Evolutionary conservation across 352 stramenopile genomes (phyloP).

Genomic region (Pythium dissotocum): DNA sequence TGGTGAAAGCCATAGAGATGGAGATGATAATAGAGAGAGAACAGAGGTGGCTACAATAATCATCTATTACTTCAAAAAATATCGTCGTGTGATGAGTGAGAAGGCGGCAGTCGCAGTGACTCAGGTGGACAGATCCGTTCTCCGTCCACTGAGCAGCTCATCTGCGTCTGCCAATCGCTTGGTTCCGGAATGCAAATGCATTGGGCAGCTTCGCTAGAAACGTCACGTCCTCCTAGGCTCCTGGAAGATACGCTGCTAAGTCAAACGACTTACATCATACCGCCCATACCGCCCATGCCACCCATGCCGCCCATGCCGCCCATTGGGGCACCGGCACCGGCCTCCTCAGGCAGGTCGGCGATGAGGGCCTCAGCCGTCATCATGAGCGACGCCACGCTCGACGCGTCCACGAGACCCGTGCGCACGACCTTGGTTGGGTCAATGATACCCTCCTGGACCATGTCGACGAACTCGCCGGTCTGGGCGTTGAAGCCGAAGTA

Average conservation of each 20-base stretch:
- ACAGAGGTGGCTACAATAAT: conserved; percentile 36
- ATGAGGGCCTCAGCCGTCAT: conserved; percentile 99
- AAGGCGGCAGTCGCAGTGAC: conserved; percentile 1
- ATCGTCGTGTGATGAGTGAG: conserved; percentile 19
- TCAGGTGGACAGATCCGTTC: background rate
- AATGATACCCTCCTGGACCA: conserved; percentile 98
- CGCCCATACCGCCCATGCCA: conserved; percentile 81
- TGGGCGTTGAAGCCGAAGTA: conserved; percentile 98
- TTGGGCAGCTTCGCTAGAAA: background rate
- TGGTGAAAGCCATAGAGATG: background rate
- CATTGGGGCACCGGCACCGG: conserved; percentile 63
- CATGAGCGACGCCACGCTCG: conserved; percentile 98
- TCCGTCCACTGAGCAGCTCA: background rate
- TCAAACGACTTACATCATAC: conserved; percentile 71
- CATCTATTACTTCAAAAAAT: conserved; percentile 46
- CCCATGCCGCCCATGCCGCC: conserved; percentile 77
- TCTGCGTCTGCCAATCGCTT: background rate
- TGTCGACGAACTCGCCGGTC: conserved; percentile 97
- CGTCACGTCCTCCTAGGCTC: background rate
- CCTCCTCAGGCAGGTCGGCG: conserved; percentile 93
- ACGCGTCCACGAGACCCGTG: conserved; percentile 98
- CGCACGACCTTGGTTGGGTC: conserved; percentile 98
- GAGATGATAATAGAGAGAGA: background rate
- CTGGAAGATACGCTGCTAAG: conserved; percentile 8
- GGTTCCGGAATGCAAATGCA: background rate